phyloP scores from a whole-genome alignment of 106 monocot species.

The Allium sativum region DNA sequence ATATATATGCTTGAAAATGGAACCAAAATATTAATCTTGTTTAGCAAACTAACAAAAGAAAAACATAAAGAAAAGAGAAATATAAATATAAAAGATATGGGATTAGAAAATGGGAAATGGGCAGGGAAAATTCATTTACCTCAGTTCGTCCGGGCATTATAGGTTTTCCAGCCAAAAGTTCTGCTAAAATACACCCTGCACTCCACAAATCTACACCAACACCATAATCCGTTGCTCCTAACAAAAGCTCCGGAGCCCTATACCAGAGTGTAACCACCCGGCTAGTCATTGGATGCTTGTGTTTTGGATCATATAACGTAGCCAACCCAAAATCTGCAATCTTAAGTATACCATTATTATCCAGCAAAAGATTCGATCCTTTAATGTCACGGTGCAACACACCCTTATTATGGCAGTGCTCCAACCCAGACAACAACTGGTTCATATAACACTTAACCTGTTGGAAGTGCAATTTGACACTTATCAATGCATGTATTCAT shows the following conservation, averaged over 20 bases:
- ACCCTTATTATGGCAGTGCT: conserved; percentile 41
- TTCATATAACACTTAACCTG: conserved; percentile 68
- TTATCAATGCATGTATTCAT: neutral
- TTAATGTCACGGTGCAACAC: conserved; percentile 59
- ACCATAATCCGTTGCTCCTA: conserved; percentile 50
- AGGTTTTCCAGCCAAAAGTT: conserved; percentile 45
- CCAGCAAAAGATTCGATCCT: conserved; percentile 51
- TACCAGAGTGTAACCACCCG: conserved; percentile 60
- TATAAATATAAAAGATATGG: too few species aligned
- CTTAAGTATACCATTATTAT: conserved; percentile 43
- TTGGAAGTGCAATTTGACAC: conserved; percentile 2
- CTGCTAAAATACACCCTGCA: conserved; percentile 54
- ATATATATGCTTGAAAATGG: too few species aligned
- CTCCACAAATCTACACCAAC: conserved; percentile 57
- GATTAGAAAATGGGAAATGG: too few species aligned
- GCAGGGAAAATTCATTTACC: conserved; percentile 12
- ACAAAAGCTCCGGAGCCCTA: conserved; percentile 44
- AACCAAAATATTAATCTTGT: too few species aligned
- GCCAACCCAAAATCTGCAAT: conserved; percentile 62
- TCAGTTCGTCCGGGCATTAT: conserved; percentile 63
- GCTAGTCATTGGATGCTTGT: conserved; percentile 53
- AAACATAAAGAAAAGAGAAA: too few species aligned
- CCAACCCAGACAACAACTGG: conserved; percentile 44
- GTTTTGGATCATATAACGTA: conserved; percentile 35
- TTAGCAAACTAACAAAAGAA: too few species aligned